Evolutionary conservation across 495 filamentous ascomycete genomes (phyloP), one percentile per base, ranked within the genome.

Genomic region (Penicillium bovifimosum): DNA sequence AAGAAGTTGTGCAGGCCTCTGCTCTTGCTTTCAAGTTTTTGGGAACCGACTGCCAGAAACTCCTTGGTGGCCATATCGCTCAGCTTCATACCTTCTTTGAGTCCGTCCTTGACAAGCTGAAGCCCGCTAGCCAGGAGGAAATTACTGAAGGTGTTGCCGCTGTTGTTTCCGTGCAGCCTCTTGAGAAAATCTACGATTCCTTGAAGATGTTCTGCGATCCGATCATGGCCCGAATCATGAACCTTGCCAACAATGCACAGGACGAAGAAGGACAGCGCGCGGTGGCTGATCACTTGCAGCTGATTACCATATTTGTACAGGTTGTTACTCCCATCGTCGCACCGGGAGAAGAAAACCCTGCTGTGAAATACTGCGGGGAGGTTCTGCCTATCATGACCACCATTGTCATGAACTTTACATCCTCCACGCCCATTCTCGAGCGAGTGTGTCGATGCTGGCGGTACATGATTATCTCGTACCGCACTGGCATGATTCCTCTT

Each of bases 11-110:
- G 14, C 83, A 89, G 49, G 93, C 93, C 14, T 87, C 93, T 18
- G 93, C 93, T 5, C 83, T 97, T 72, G 86, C 92, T 7, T 88
- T 99, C 71, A 95, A 91, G 61, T 99, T 96, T 76, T 88, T 97
- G 66, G 96, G 95, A 59, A 86, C 82, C 11, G 93, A 99, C 68
- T 99, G 93, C 74, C 88, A 86, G 60, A 82, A 87, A 56, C 77
- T 96, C 11, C 79, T 99, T 7, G 83, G 85, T 41, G 82, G 79
- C 8, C 89, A 91, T 64, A 86, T 93, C 35, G 61, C 77, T 9
- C 87, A 96, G 58, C 78, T 99, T 1, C 93, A 99, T 62, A 74
- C 81, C 9, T 97, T 99, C 67, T 99, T 95, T 65, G 83, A 93
- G 60, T 84, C 84, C 35, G 85, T 95, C 40, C 77, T 96, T 9